A percentile compares a stretch with the other conserved stretches of the same genome.
Evolutionary conservation across 129 eudicot genomes (phyloP).

Genomic region (Centella asiatica): DNA sequence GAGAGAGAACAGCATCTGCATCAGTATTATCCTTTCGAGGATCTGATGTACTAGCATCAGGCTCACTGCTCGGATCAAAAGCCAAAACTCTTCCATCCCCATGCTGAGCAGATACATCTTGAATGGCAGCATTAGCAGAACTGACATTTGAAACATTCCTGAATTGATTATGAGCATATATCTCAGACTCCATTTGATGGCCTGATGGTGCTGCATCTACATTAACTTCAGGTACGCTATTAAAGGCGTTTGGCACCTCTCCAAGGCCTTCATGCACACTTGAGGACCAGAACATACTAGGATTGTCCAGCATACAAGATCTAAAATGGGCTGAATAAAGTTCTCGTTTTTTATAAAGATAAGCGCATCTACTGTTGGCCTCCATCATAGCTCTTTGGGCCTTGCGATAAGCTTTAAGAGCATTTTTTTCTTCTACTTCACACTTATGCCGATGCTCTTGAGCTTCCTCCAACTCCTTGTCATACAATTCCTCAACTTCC

Average conservation of each 20-base stretch:
- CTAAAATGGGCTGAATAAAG: constrained; percentile 41
- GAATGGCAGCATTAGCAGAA: constrained; percentile 23
- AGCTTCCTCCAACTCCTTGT: constrained; percentile 72
- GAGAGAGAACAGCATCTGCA: constrained; percentile 19
- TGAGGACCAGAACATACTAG: constrained; percentile 35
- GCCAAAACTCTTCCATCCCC: constrained; percentile 27
- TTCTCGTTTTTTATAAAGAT: constrained; percentile 53
- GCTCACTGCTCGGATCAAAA: constrained; percentile 41
- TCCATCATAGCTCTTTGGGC: constrained; percentile 65
- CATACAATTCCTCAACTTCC: constrained; percentile 54
- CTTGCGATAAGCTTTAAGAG: constrained; percentile 59
- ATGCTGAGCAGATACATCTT: constrained; percentile 7
- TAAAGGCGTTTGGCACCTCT: neutral
- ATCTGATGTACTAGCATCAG: constrained; percentile 51
- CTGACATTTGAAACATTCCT: constrained; percentile 17
- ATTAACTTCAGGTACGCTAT: neutral
- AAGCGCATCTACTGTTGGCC: constrained; percentile 63
- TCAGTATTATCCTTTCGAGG: constrained; percentile 28
- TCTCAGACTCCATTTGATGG: constrained; percentile 22
- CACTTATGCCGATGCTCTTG: constrained; percentile 62
- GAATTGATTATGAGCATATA: constrained; percentile 19
- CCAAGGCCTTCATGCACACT: constrained; percentile 15
- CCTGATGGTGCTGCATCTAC: constrained; percentile 11
- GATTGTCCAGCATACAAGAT: constrained; percentile 41
- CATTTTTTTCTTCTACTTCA: constrained; percentile 65